Evolutionary conservation across 2,329 filamentous ascomycete genomes (phyloP).

Genomic region (Hypomyces rosellus): DNA sequence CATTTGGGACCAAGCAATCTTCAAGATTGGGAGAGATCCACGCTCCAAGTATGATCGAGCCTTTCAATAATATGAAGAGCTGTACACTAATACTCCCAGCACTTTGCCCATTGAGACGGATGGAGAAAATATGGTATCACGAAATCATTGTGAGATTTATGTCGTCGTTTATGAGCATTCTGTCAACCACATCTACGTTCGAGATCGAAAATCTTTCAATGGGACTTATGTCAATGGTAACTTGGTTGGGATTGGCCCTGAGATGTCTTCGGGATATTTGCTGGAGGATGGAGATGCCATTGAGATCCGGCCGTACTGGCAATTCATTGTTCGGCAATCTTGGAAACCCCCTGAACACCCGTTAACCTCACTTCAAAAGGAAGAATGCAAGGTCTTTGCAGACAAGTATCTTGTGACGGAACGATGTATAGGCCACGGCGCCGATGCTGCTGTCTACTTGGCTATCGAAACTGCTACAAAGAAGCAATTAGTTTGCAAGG

Average conservation of each 20-base stretch:
- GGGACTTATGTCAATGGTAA: constrained; percentile 47
- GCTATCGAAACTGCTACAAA: constrained; percentile 42
- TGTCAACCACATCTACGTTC: constrained; percentile 44
- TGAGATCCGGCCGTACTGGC: constrained; percentile 33
- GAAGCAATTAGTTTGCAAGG: constrained; percentile 63
- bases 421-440: constrained; percentile 31
- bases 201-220: constrained; percentile 48
- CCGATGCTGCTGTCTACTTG: constrained; percentile 32
- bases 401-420: constrained; percentile 28
- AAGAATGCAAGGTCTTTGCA: constrained; percentile 31
- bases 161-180: constrained; percentile 43
- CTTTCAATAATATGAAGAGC: neutral
- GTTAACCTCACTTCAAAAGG: constrained; percentile 24
- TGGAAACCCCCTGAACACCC: constrained; percentile 17
- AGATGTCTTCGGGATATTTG: constrained; percentile 38
- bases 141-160: constrained; percentile 51
- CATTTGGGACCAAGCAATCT: constrained; percentile 24
- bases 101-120: constrained; percentile 34
- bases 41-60: constrained; percentile 24
- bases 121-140: constrained; percentile 38
- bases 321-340: constrained; percentile 28
- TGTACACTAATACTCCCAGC: constrained; percentile 18
- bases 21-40: constrained; percentile 31
- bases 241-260: constrained; percentile 34
- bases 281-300: constrained; percentile 47